phyloP scores from a whole-genome alignment of 2,329 filamentous ascomycete species.

The Alternaria tenuissima region DNA sequence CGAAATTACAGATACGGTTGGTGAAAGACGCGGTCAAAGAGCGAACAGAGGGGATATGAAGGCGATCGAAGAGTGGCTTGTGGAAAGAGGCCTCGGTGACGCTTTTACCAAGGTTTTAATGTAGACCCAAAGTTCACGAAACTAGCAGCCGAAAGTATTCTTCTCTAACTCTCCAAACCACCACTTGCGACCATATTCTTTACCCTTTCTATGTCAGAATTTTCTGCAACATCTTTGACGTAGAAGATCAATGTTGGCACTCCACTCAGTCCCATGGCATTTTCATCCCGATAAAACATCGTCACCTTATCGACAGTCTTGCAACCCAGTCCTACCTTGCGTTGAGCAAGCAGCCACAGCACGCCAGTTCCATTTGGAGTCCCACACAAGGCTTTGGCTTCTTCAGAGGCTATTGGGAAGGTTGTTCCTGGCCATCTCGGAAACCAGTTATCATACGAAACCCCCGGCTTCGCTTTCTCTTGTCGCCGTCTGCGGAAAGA shows the following conservation, averaged over 20 bases:
- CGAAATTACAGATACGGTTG: conserved; percentile 63
- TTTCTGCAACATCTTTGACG: background rate
- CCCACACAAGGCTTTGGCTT: conserved; percentile 11
- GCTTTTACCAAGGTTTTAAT: conserved; percentile 56
- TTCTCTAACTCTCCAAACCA: background rate
- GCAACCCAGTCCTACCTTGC: conserved; percentile 10
- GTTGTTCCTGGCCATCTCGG: conserved; percentile 16
- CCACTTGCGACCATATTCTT: background rate
- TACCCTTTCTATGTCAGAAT: background rate
- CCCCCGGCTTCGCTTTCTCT: background rate
- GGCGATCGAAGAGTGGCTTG: conserved; percentile 61
- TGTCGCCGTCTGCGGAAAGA: background rate
- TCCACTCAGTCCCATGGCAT: background rate
- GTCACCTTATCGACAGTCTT: conserved; percentile 16
- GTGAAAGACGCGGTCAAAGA: conserved; percentile 59
- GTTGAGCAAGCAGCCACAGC: conserved; percentile 14
- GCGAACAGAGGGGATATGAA: conserved; percentile 64
- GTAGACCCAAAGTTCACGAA: background rate
- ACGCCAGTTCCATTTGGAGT: conserved; percentile 21
- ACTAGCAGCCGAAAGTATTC: background rate
- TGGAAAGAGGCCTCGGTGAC: conserved; percentile 55
- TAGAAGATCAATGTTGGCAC: conserved; percentile 1
- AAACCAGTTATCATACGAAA: background rate
- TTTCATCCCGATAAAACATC: conserved; percentile 4
- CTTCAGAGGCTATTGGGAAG: conserved; percentile 12